phyloP scores from a whole-genome alignment of 1,139 yeast species.

The Pichia sp. region DNA sequence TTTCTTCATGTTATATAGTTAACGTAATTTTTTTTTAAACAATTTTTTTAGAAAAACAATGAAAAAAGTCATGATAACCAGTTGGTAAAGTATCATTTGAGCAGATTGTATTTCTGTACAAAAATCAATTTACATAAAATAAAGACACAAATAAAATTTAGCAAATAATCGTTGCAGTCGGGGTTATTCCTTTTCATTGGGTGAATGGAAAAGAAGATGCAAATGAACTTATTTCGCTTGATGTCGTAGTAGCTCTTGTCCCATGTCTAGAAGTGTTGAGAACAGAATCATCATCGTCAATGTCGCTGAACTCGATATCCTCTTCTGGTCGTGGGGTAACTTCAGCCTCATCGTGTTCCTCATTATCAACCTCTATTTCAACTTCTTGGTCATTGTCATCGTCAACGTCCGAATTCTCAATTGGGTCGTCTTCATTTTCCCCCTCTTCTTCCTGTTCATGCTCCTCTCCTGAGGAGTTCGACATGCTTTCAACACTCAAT shows the following conservation, averaged over 20 bases:
- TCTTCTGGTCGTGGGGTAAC: slow-evolving; percentile 5
- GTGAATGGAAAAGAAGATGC: slow-evolving; percentile 17
- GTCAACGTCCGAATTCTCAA: slow-evolving; percentile 15
- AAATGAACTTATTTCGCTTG: slow-evolving; percentile 16
- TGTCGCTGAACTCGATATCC: slow-evolving; percentile 9
- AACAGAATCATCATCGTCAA: slow-evolving; percentile 10
- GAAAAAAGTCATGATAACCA: background rate
- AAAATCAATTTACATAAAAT: background rate
- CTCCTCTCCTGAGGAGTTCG: background rate
- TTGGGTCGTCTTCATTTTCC: slow-evolving; percentile 18
- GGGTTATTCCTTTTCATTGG: slow-evolving; percentile 3
- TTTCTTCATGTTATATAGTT: slow-evolving; percentile 9
- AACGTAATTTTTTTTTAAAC: background rate
- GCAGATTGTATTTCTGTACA: too few species aligned
- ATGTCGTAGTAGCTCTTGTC: background rate
- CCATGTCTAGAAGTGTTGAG: background rate
- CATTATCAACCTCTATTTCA: background rate
- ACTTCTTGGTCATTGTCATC: background rate
- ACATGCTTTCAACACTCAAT: background rate
- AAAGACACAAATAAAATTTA: background rate
- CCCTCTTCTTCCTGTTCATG: slow-evolving; percentile 4
- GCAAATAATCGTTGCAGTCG: background rate
- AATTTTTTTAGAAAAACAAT: background rate
- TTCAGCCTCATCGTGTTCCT: slow-evolving; percentile 10
- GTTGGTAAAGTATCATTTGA: background rate